phyloP scores from a whole-genome alignment of 306 rosid genomes.

The Pachyrhizus erosus region DNA sequence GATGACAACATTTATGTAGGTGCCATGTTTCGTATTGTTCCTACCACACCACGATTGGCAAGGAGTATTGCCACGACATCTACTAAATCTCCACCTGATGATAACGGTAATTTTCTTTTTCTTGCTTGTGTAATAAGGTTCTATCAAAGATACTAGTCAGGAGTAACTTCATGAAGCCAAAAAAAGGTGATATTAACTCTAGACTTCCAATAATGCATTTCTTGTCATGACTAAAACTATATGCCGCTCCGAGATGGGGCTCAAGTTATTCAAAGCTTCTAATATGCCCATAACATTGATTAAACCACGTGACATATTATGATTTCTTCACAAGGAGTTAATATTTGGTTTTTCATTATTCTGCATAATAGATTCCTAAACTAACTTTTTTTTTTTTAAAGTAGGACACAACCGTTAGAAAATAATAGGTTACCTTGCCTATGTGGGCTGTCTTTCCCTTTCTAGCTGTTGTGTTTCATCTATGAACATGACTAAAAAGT shows the following conservation, averaged over 20 bases:
- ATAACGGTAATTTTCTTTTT: slow-evolving; percentile 13
- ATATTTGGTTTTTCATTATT: background rate
- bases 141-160: background rate
- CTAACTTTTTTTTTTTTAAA: background rate
- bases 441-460: background rate
- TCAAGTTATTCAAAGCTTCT: background rate
- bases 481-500: too few relatives aligned
- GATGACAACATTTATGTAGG: background rate
- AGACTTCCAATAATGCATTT: background rate
- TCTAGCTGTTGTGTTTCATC: background rate
- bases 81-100: slow-evolving; percentile 6
- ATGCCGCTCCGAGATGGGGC: background rate
- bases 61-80: slow-evolving; percentile 4
- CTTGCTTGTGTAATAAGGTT: slow-evolving; percentile 11
- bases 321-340: background rate
- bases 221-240: background rate
- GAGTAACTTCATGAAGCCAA: background rate
- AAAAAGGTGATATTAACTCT: background rate
- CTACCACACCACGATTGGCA: slow-evolving; percentile 35
- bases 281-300: slow-evolving; percentile 1
- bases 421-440: background rate
- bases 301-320: background rate
- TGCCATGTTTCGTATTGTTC: slow-evolving; percentile 39
- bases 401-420: background rate
- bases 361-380: background rate